Percentiles rank a stretch among this genome's conserved stretches.
Evolutionary conservation across 768 basidiomycete species (phyloP).

Genomic region (Suillus lakei): DNA sequence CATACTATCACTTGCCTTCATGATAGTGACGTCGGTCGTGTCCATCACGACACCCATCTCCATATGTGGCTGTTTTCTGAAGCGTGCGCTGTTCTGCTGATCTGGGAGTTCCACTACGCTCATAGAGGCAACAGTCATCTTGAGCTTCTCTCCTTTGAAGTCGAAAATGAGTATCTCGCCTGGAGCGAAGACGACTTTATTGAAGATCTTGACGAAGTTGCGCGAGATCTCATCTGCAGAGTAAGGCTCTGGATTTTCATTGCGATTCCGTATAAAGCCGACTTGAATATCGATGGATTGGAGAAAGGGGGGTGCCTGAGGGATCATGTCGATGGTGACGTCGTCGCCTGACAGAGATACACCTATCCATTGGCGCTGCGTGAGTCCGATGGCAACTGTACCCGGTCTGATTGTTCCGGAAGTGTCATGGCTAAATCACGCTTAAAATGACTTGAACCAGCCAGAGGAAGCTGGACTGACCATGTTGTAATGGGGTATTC

Average conservation of each 20-base stretch:
- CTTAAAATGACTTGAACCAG: constrained; percentile 30
- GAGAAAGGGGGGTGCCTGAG: constrained; percentile 65
- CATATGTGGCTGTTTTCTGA: constrained; percentile 35
- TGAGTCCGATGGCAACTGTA: constrained; percentile 72
- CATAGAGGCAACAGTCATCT: constrained; percentile 66
- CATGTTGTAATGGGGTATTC: constrained; percentile 70
- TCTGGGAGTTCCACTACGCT: constrained; percentile 64
- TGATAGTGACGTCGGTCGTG: constrained; percentile 88
- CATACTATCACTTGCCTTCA: constrained; percentile 78
- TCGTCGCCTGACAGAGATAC: constrained; percentile 79
- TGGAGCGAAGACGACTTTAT: constrained; percentile 67
- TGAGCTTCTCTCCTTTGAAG: constrained; percentile 84
- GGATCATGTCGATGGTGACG: constrained; percentile 70
- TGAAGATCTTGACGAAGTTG: constrained; percentile 77
- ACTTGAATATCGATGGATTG: constrained; percentile 83
- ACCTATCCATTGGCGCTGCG: constrained; percentile 90
- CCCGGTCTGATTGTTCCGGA: constrained; percentile 73
- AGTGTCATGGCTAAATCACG: constrained; percentile 68
- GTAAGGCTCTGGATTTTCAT: constrained; percentile 70
- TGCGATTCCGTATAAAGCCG: constrained; percentile 59
- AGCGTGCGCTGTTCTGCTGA: constrained; percentile 53
- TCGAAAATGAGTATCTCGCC: constrained; percentile 84
- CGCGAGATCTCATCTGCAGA: constrained; percentile 85
- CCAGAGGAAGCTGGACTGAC: constrained; percentile 46
- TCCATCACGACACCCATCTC: constrained; percentile 82